phyloP scores from a whole-genome alignment of 2,329 filamentous ascomycete species.

The Colletotrichum sp. region DNA sequence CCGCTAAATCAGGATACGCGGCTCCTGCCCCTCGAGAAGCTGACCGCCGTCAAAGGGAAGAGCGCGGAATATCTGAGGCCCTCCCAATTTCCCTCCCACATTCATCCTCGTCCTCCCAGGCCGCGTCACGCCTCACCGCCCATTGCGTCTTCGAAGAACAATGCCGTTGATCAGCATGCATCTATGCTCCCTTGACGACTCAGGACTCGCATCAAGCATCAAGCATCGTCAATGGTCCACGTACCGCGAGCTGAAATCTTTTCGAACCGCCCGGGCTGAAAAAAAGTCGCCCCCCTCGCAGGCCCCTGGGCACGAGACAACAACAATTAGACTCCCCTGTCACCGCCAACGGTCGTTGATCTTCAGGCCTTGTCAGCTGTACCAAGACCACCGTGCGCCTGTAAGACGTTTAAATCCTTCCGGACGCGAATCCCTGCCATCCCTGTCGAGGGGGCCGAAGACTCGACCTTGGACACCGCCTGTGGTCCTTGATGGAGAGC shows the following conservation, averaged over 20 bases:
- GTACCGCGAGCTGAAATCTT: neutral
- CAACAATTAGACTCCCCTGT: neutral
- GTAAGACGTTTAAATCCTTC: constrained; percentile 14
- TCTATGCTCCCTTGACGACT: neutral
- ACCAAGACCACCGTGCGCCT: neutral
- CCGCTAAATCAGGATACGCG: neutral
- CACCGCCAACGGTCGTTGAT: neutral
- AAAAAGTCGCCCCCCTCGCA: neutral
- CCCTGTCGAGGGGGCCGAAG: neutral
- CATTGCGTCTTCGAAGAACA: neutral
- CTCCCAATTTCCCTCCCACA: neutral
- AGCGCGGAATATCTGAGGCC: neutral
- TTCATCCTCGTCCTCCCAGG: neutral
- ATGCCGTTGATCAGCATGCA: neutral
- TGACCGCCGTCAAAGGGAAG: neutral
- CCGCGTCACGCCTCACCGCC: neutral
- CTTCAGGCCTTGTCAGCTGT: neutral
- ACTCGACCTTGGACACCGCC: neutral
- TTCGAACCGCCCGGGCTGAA: neutral
- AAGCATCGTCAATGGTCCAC: neutral
- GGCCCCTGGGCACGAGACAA: neutral
- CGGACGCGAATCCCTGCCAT: neutral
- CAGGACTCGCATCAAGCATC: neutral
- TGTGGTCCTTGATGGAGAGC: neutral
- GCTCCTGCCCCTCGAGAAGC: neutral